Percentiles rank a stretch among this genome's conserved stretches.
Conservation (phyloP, 148 eudicot species). For the Amaranthus hypochondriacus region DNA sequence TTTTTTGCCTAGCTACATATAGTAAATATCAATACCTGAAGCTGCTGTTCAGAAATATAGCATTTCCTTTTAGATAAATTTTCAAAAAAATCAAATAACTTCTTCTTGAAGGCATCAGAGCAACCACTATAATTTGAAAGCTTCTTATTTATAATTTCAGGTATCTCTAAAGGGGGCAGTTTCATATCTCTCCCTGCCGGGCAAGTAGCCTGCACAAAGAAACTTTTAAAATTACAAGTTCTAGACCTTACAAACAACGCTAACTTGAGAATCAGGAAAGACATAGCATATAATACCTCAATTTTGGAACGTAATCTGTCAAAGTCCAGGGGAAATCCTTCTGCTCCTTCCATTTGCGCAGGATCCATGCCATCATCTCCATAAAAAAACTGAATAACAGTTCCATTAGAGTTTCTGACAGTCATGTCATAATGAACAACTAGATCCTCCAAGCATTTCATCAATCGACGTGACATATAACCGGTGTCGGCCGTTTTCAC, state of each 20-base stretch:
- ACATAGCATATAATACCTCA: constrained; percentile 37
- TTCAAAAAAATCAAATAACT: constrained; percentile 43
- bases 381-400: constrained; percentile 68
- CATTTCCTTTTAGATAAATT: constrained; percentile 30
- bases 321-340: constrained; percentile 73
- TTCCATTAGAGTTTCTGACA: constrained; percentile 73
- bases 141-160: constrained; percentile 34
- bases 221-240: background rate
- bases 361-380: constrained; percentile 98
- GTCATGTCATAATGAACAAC: constrained; percentile 82
- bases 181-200: constrained; percentile 46
- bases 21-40: constrained; percentile 40
- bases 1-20: background rate
- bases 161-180: constrained; percentile 44
- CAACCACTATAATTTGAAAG: constrained; percentile 50
- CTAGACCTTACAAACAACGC: background rate
- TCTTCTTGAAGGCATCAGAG: constrained; percentile 42
- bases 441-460: constrained; percentile 80
- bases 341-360: constrained; percentile 85
- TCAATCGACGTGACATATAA: constrained; percentile 86
- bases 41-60: constrained; percentile 52
- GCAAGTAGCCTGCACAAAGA: constrained; percentile 65
- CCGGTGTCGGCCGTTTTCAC: constrained; percentile 97
- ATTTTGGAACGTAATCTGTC: constrained; percentile 65
- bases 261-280: background rate